Evolutionary conservation across 805 yeast species (phyloP), one percentile per base, ranked within the genome.

Genomic region (Yarrowia divulgata): DNA sequence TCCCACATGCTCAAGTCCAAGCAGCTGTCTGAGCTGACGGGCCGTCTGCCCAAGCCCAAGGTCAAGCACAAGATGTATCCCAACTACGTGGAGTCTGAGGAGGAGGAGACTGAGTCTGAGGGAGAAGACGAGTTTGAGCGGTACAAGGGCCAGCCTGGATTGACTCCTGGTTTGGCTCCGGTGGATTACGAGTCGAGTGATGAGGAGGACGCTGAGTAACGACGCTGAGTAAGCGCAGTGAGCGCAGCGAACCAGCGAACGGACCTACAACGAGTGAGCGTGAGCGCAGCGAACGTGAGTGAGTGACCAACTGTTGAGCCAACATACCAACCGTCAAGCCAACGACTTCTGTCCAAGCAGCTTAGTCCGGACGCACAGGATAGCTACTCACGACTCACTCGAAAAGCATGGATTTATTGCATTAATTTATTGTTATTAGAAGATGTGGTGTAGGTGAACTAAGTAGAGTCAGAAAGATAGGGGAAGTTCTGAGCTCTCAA

Each of bases 111-210:
- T 35, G 68, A 63, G 39, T 23, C 37, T 13, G 68, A 63, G 57
- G 35, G 46, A 2, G 68, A 63, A 12, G 68, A 63, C 14, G 68
- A 63, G 68, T 63, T 48, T 63, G 57, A 48, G 46, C 43, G 48
- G 23, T 63, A 63, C 57, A 48, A 48, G 48, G 68, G 68, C 9
- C 57, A 48, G 49, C 69, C 70, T 4, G 76, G 75, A 0, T 62
- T 74, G 45, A 74, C 76, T 12, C 76, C 76, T 12, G 76, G 76
- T 10, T 64, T 74, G 18, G 76, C 76, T 19, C 76, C 76, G 13
- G 75, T 74, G 39, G 76, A 72, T 39, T 72, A 70, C 50, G 75
- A 73, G 54, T 70, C 70, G 3, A 62, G 71, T 34, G 76, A 73
- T 3, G 62, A 52, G 34, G 69, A 66, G 43, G 69, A 32, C 19